Percentiles rank a stretch among this genome's conserved stretches.
These are phyloP conservation scores for Yarrowia sp. DNA, from an alignment of 805 yeast species.

Conservation along the genomic window DNA sequence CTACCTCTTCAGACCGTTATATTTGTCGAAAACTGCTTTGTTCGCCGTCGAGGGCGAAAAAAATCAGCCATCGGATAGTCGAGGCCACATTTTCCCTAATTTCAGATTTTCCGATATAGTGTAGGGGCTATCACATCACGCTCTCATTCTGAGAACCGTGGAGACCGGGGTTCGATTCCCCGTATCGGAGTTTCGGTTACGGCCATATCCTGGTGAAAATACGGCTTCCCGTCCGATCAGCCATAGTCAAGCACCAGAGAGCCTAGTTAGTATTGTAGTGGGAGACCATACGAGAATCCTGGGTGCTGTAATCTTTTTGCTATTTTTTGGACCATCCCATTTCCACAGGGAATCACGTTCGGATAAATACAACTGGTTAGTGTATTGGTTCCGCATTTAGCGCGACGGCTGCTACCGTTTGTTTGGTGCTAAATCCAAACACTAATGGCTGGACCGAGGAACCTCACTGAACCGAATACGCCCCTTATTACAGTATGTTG, in stretches of 20 bases:
- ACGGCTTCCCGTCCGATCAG: slow-evolving; percentile 22
- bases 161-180: slow-evolving; percentile 28
- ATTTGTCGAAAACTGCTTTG: too few relatives aligned
- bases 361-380: too few relatives aligned
- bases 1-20: too few relatives aligned
- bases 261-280: slow-evolving; percentile 22
- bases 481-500: too few relatives aligned
- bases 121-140: slow-evolving; percentile 27
- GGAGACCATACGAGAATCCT: slow-evolving; percentile 21
- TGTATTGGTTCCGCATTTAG: too few relatives aligned
- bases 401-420: too few relatives aligned
- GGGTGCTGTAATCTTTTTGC: slow-evolving; percentile 13
- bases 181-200: slow-evolving; percentile 22
- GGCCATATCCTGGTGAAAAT: slow-evolving; percentile 22
- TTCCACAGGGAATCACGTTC: not conserved
- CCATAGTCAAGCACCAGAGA: slow-evolving; percentile 22
- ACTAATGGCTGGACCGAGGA: too few relatives aligned
- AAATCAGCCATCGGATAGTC: too few relatives aligned
- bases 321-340: not conserved
- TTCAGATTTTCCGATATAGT: slow-evolving; percentile 3
- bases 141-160: slow-evolving; percentile 24
- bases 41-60: too few relatives aligned
- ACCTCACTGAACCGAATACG: too few relatives aligned
- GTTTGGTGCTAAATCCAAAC: too few relatives aligned
- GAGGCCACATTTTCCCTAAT: too few relatives aligned